phyloP scores from a whole-genome alignment of 345 rosid species.

The Dovyalis caffra region DNA sequence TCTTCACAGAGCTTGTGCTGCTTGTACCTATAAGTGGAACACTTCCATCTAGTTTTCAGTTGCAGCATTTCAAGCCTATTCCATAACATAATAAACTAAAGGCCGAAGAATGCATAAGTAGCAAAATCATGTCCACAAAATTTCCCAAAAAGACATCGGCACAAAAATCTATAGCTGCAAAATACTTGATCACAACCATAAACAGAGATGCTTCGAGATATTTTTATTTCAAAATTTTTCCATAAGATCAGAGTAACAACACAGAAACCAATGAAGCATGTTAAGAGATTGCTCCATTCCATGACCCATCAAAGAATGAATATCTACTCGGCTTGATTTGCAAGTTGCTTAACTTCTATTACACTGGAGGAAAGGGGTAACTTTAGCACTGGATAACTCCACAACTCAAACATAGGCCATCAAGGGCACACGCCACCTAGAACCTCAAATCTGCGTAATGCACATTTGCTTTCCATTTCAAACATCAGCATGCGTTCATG shows the following conservation, averaged over 20 bases:
- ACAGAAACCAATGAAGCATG: neutral
- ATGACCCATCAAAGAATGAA: neutral
- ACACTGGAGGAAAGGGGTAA: neutral
- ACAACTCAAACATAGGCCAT: neutral
- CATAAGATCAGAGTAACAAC: neutral
- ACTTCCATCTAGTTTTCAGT: slow-evolving; percentile 1
- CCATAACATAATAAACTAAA: slow-evolving; percentile 1
- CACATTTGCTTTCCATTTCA: neutral
- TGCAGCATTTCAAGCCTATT: neutral
- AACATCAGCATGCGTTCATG: neutral
- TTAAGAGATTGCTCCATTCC: neutral
- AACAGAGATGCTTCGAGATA: neutral
- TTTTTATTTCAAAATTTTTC: neutral
- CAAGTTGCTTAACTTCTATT: neutral
- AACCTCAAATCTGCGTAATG: neutral
- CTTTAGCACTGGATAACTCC: neutral
- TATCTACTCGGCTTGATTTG: neutral
- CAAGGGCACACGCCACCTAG: neutral
- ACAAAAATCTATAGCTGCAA: neutral
- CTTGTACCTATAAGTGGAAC: neutral
- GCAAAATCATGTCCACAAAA: neutral
- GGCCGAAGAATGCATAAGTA: neutral
- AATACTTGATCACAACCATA: neutral
- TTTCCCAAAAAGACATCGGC: neutral
- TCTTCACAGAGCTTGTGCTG: neutral